Evolutionary conservation across 257 asterid genomes (phyloP).

Genomic region (Salvia splendens): DNA sequence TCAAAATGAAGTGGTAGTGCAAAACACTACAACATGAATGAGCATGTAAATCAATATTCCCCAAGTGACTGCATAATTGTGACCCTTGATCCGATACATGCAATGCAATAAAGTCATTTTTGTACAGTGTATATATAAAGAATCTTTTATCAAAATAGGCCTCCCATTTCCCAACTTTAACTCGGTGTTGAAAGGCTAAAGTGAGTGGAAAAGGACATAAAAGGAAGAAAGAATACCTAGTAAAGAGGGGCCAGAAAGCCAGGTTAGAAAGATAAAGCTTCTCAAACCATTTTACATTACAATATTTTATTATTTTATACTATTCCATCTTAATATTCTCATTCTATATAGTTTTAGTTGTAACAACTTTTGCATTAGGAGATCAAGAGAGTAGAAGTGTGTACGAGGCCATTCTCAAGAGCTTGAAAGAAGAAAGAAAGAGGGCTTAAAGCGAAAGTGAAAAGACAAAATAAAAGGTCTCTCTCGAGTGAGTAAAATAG

Average conservation of each 20-base stretch:
- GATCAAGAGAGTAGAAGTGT: conserved; percentile 15
- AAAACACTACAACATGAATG: not conserved
- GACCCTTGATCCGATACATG: too few relatives aligned
- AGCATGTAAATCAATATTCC: not conserved
- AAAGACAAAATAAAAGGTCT: conserved; percentile 7
- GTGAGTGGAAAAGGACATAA: conserved; percentile 6
- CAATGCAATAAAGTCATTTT: not conserved
- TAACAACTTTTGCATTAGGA: not conserved
- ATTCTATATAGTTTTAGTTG: not conserved
- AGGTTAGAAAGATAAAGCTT: conserved; percentile 20
- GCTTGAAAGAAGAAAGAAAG: not conserved
- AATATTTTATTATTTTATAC: not conserved
- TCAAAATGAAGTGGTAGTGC: not conserved
- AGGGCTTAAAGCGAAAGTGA: conserved; percentile 1
- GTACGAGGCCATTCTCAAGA: conserved; percentile 2
- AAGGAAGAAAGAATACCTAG: conserved; percentile 9
- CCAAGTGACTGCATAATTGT: not conserved
- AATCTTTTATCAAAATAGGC: not conserved
- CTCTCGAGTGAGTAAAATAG: not conserved
- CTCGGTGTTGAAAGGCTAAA: conserved; percentile 7
- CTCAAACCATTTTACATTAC: conserved; percentile 7
- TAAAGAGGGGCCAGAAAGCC: conserved; percentile 22
- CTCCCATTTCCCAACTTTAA: not conserved
- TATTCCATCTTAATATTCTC: not conserved
- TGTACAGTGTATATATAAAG: not conserved